Percentiles rank a stretch among this genome's conserved stretches.
Conservation (phyloP, 352 stramenopile genomes). For the Globisporangium lucens region DNA sequence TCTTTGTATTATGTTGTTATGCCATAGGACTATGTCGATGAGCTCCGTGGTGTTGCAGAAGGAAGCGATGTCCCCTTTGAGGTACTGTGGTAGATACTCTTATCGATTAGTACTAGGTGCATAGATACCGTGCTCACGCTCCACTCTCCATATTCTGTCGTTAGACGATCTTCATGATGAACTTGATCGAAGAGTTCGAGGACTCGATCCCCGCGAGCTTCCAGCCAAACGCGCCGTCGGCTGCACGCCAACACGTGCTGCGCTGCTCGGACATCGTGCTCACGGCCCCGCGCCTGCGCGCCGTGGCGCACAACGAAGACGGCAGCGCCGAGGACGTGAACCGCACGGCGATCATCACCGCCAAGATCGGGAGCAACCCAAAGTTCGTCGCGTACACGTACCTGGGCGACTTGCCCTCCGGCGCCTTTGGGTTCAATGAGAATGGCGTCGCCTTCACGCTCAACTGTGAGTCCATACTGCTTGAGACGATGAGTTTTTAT, state of each 20-base stretch:
- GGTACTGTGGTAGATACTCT: slow-evolving; percentile 5
- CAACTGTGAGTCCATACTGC: slow-evolving; percentile 50
- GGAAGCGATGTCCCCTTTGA: slow-evolving; percentile 57
- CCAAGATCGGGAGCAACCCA: slow-evolving; percentile 41
- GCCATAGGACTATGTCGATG: slow-evolving; percentile 59
- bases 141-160: too few relatives aligned
- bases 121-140: neutral
- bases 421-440: slow-evolving; percentile 70
- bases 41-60: slow-evolving; percentile 57
- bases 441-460: slow-evolving; percentile 72
- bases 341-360: slow-evolving; percentile 60
- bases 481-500: neutral
- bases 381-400: slow-evolving; percentile 77
- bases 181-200: slow-evolving; percentile 74
- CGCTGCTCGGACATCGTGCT: slow-evolving; percentile 71
- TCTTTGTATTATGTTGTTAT: neutral
- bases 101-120: neutral
- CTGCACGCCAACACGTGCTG: slow-evolving; percentile 29
- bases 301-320: slow-evolving; percentile 79
- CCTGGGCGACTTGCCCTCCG: slow-evolving; percentile 63
- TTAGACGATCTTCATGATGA: slow-evolving; percentile 66
- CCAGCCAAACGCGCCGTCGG: slow-evolving; percentile 20
- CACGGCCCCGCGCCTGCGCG: slow-evolving; percentile 31
- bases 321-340: slow-evolving; percentile 49
- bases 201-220: slow-evolving; percentile 49